These are phyloP conservation scores for Lathyrus oleraceus DNA, from an alignment of 306 rosid species.

Conservation along the genomic window DNA sequence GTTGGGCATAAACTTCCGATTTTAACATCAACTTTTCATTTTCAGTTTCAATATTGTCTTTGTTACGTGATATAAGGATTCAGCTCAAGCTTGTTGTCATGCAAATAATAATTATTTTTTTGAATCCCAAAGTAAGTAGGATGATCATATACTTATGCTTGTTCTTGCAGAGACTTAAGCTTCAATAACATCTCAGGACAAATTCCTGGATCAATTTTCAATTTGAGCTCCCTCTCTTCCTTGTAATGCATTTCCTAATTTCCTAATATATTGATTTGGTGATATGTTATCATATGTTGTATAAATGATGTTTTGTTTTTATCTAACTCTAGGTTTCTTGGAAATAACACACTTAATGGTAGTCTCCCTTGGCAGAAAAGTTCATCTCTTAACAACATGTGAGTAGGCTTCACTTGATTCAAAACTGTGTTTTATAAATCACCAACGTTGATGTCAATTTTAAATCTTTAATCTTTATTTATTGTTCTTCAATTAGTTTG, in stretches of 20 bases:
- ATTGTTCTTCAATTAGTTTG: slow-evolving; percentile 3
- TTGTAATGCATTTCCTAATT: slow-evolving; percentile 54
- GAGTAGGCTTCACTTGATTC: slow-evolving; percentile 38
- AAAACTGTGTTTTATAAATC: not conserved
- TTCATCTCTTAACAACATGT: slow-evolving; percentile 56
- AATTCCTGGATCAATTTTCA: slow-evolving; percentile 64
- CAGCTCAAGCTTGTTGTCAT: not conserved
- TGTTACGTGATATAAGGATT: not conserved
- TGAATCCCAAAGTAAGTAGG: not conserved
- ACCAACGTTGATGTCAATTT: not conserved
- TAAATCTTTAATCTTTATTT: not conserved
- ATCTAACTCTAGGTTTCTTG: slow-evolving; percentile 59
- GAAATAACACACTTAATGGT: slow-evolving; percentile 71
- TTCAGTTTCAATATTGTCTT: not conserved
- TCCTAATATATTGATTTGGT: slow-evolving; percentile 19
- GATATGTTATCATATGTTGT: slow-evolving; percentile 1
- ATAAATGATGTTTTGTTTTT: slow-evolving; percentile 25
- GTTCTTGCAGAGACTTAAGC: slow-evolving; percentile 75
- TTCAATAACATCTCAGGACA: slow-evolving; percentile 74
- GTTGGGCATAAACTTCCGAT: not conserved
- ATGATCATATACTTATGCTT: slow-evolving; percentile 2
- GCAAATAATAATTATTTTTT: not conserved
- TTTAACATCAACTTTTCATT: not conserved
- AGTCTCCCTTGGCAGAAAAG: slow-evolving; percentile 56
- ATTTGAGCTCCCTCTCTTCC: slow-evolving; percentile 51